Conservation (phyloP, 805 yeast genomes). For the Torulaspora microellipsoides region DNA sequence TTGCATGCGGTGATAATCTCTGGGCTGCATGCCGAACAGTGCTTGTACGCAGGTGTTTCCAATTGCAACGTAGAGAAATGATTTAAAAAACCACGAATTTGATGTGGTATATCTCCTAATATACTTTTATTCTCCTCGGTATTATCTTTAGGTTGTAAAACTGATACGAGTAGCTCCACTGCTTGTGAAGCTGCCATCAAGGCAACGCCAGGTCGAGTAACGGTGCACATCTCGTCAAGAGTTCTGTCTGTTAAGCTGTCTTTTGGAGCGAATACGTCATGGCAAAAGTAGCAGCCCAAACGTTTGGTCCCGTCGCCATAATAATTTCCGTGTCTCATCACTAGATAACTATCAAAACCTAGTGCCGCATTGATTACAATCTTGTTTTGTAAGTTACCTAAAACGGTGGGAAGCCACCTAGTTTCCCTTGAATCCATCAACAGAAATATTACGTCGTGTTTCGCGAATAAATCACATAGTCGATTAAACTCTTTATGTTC, state of each 20-base stretch:
- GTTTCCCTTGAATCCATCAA: slow-evolving; percentile 94
- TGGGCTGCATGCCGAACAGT: slow-evolving; percentile 84
- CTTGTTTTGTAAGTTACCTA: slow-evolving; percentile 63
- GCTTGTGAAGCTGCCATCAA: slow-evolving; percentile 80
- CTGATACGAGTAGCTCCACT: slow-evolving; percentile 72
- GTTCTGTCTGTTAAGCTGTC: slow-evolving; percentile 86
- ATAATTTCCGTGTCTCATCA: slow-evolving; percentile 82
- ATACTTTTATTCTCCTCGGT: slow-evolving; percentile 32
- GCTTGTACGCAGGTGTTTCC: slow-evolving; percentile 63
- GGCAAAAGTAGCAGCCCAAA: slow-evolving; percentile 93
- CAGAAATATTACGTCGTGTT: slow-evolving; percentile 73
- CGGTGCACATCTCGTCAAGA: slow-evolving; percentile 97
- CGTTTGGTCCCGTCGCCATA: slow-evolving; percentile 31
- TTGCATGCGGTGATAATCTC: slow-evolving; percentile 50
- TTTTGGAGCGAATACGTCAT: slow-evolving; percentile 90
- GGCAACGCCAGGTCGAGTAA: slow-evolving; percentile 95
- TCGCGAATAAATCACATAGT: slow-evolving; percentile 49
- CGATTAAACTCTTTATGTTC: slow-evolving; percentile 50
- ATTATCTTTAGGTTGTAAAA: slow-evolving; percentile 58
- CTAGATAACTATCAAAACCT: slow-evolving; percentile 90
- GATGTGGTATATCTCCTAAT: slow-evolving; percentile 81
- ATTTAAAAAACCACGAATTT: slow-evolving; percentile 79
- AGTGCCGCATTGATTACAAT: slow-evolving; percentile 86
- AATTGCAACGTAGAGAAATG: slow-evolving; percentile 60
- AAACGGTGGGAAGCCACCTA: slow-evolving; percentile 93